Conservation (phyloP, 768 basidiomycete genomes). For the Phaeolepiota aurea region DNA sequence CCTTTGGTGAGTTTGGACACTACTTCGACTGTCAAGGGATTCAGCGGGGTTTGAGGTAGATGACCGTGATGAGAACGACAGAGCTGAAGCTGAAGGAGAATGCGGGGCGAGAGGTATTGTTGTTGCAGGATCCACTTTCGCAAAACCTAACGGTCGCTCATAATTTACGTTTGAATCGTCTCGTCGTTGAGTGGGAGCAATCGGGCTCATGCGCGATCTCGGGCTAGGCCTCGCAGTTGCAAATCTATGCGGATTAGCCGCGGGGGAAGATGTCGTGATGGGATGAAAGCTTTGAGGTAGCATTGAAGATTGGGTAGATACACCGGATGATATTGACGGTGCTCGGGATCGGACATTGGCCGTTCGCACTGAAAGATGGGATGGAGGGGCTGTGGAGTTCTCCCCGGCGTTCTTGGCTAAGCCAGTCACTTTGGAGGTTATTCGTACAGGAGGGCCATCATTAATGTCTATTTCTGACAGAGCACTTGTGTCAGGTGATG, state of each 20-base stretch:
- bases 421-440: constrained; percentile 57
- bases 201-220: too few species aligned
- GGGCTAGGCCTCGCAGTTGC: constrained; percentile 20
- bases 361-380: constrained; percentile 19
- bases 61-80: constrained; percentile 76
- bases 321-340: constrained; percentile 30
- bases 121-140: too few species aligned
- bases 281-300: constrained; percentile 49
- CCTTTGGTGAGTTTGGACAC: constrained; percentile 8
- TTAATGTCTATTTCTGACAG: constrained; percentile 8
- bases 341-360: constrained; percentile 22
- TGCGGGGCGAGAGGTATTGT: constrained; percentile 61
- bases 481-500: constrained; percentile 1
- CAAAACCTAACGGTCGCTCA: constrained; percentile 9
- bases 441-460: constrained; percentile 24
- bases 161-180: constrained; percentile 5
- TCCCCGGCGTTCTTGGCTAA: constrained; percentile 28
- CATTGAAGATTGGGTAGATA: constrained; percentile 19
- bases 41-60: constrained; percentile 50
- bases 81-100: constrained; percentile 62
- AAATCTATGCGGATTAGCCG: constrained; percentile 54
- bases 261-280: constrained; percentile 45
- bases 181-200: constrained; percentile 16
- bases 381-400: constrained; percentile 11
- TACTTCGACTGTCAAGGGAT: constrained; percentile 24